Conservation (phyloP, 2,329 filamentous ascomycete genomes). For the Cladosporium sp. region DNA sequence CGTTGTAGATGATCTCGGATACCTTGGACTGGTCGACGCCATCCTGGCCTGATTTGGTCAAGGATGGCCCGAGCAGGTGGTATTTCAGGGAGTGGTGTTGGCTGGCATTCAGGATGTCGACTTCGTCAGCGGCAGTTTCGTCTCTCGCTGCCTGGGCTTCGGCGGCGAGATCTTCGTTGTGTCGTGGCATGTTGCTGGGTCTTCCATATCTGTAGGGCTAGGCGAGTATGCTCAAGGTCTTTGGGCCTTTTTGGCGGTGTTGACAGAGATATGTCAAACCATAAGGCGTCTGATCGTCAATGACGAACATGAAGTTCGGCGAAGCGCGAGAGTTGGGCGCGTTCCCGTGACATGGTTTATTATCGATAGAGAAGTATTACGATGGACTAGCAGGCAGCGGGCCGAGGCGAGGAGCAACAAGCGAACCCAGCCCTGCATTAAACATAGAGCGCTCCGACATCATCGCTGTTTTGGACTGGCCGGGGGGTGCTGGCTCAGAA, state of each 20-base stretch:
- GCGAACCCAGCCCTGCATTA: slow-evolving; percentile 9
- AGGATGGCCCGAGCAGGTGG: slow-evolving; percentile 79
- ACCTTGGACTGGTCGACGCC: slow-evolving; percentile 92
- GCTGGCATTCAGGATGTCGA: slow-evolving; percentile 18
- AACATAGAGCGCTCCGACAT: slow-evolving; percentile 2
- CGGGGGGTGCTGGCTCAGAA: slow-evolving; percentile 1
- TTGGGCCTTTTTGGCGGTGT: too few relatives aligned
- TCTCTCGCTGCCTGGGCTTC: slow-evolving; percentile 20
- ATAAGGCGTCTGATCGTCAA: too few relatives aligned
- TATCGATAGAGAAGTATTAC: too few relatives aligned
- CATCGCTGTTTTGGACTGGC: neutral
- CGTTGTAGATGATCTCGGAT: slow-evolving; percentile 94
- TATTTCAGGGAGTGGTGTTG: slow-evolving; percentile 75
- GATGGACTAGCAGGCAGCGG: too few relatives aligned
- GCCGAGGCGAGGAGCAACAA: too few relatives aligned
- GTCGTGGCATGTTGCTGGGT: slow-evolving; percentile 16
- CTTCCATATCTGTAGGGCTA: neutral
- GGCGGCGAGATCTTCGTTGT: slow-evolving; percentile 21
- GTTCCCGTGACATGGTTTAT: too few relatives aligned
- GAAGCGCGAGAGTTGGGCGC: too few relatives aligned
- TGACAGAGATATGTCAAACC: too few relatives aligned
- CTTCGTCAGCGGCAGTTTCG: slow-evolving; percentile 9
- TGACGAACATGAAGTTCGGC: too few relatives aligned
- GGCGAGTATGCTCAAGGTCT: too few relatives aligned
- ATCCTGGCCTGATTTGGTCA: slow-evolving; percentile 92